Evolutionary conservation across 805 yeast genomes (phyloP), one percentile per base, ranked within the genome.

Genomic region (Schizosaccharomyces osmophilus): DNA sequence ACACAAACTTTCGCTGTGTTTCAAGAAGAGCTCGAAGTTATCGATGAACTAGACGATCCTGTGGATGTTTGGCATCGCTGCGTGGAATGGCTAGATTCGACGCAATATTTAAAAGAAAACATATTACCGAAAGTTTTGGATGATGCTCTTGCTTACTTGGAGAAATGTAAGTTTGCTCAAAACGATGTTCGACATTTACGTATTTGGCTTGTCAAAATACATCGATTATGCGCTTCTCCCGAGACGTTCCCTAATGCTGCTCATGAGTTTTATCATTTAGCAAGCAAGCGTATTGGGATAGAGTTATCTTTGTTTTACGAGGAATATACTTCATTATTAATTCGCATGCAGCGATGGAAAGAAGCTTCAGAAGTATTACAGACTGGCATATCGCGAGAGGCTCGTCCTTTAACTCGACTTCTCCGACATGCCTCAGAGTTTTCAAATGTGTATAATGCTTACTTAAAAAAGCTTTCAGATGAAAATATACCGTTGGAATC

Each of bases 1-100:
- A 26, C 15, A 19, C 57, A 51, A 29, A 22, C 19, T 17, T 51
- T 51, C 9, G 48, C 60, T 15, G 17, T 57, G 17, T 57, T 26
- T 64, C 94, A 85, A 67, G 59, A 59, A 41, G 39, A 61, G 22
- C 67, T 88, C 15, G 68, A 68, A 9, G 73, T 74, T 1, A 64
- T 80, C 6, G 83, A 80, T 4, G 87, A 82, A 17, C 69, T 81
- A 54, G 95, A 88, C 71, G 96, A 89, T 69, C 96, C 96, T 0
- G 69, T 88, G 26, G 87, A 85, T 64, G 79, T 82, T 1, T 87
- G 78, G 69, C 64, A 87, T n/a, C 83, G 82, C 22, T 88, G 86
- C 66, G 74, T 88, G 13, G 69, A 75, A n/a, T 87, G 95, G 95
- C 78, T 80, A 11, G 80, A 71, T 67, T 86, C 89, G 0, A 80